phyloP scores from a whole-genome alignment of 768 basidiomycete genomes.

The Calocybe cyanea region DNA sequence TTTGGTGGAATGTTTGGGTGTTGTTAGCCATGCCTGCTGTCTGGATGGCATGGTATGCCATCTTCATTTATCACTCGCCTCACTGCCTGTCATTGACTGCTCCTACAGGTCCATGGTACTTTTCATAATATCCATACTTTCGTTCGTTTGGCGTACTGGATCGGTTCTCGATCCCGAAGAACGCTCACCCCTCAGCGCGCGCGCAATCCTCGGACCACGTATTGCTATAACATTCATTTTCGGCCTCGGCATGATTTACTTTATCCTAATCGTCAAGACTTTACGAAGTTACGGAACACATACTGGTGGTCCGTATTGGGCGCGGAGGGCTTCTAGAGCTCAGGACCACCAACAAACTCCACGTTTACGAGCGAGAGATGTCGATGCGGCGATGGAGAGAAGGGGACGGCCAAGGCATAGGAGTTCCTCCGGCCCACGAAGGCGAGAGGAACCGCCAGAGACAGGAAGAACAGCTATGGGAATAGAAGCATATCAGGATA shows the following conservation, averaged over 20 bases:
- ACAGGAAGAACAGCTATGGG: neutral
- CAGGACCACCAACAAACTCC: slow-evolving; percentile 7
- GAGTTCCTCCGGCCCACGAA: slow-evolving; percentile 10
- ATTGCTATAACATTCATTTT: slow-evolving; percentile 52
- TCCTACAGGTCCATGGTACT: slow-evolving; percentile 59
- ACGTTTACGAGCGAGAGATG: slow-evolving; percentile 8
- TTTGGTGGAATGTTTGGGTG: slow-evolving; percentile 61
- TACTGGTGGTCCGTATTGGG: slow-evolving; percentile 9
- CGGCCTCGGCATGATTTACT: slow-evolving; percentile 56
- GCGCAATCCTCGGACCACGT: slow-evolving; percentile 47
- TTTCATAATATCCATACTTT: slow-evolving; percentile 58
- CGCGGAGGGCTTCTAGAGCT: slow-evolving; percentile 4
- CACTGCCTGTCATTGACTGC: no score
- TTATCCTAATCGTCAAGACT: slow-evolving; percentile 57
- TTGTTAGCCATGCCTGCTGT: slow-evolving; percentile 60
- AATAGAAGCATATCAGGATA: neutral
- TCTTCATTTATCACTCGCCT: no score
- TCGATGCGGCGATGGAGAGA: slow-evolving; percentile 20
- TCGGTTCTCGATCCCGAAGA: slow-evolving; percentile 34
- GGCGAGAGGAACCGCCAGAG: slow-evolving; percentile 11
- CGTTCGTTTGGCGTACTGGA: slow-evolving; percentile 71
- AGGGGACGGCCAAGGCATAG: slow-evolving; percentile 25
- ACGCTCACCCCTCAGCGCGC: slow-evolving; percentile 31
- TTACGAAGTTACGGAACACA: slow-evolving; percentile 54
- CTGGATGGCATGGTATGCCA: slow-evolving; percentile 68